phyloP scores from a whole-genome alignment of 768 basidiomycete genomes.

The Tricholoma sp. region DNA sequence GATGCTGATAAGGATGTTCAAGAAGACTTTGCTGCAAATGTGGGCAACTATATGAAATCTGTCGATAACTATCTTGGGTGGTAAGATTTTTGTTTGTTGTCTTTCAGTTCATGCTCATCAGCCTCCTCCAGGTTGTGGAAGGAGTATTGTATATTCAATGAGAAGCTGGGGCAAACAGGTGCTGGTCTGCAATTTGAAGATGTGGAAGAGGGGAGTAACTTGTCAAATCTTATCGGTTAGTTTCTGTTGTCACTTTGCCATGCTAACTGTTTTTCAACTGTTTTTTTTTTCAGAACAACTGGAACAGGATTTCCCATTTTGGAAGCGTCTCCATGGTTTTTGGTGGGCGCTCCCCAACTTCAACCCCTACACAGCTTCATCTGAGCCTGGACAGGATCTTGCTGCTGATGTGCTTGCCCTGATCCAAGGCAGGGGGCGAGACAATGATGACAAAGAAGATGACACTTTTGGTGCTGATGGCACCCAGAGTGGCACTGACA shows the following conservation, averaged over 20 bases:
- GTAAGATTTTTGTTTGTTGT: not conserved
- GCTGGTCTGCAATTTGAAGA: not conserved
- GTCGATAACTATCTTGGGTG: not conserved
- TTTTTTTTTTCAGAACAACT: not conserved
- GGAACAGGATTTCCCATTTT: not conserved
- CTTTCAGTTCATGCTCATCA: too few species aligned
- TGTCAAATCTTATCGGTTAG: not conserved
- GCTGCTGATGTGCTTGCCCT: not conserved
- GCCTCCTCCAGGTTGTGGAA: too few species aligned
- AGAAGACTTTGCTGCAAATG: not conserved
- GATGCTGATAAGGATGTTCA: too few species aligned
- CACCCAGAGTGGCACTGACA: too few species aligned
- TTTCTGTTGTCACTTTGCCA: not conserved
- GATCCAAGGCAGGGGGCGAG: too few species aligned
- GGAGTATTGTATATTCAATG: not conserved
- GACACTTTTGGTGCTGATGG: too few species aligned
- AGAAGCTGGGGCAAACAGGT: not conserved
- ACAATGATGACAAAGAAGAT: too few species aligned
- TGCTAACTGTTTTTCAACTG: not conserved
- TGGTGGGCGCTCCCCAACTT: constrained; percentile 8
- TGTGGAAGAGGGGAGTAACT: not conserved
- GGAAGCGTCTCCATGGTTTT: not conserved
- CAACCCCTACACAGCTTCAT: constrained; percentile 4
- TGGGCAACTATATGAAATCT: not conserved
- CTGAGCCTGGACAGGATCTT: constrained; percentile 8